These are phyloP conservation scores for Trametes maxima DNA, from an alignment of 768 basidiomycete species.

Conservation along the genomic window DNA sequence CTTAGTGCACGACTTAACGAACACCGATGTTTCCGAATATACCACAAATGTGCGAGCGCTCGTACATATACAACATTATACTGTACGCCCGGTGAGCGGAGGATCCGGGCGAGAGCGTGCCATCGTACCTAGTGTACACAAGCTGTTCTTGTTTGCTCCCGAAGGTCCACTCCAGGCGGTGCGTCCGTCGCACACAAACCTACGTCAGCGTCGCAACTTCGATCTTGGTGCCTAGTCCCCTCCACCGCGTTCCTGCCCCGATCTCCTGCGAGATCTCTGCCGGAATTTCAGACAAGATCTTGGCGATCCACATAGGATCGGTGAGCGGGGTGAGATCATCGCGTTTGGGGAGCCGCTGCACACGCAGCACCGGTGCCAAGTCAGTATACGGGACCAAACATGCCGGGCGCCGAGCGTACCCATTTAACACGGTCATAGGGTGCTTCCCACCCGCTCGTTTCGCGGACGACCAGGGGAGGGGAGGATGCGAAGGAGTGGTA, in stretches of 20 bases:
- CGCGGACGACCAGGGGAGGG: conserved; percentile 70
- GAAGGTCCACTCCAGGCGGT: not conserved
- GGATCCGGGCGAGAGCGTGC: not conserved
- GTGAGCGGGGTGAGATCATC: conserved; percentile 89
- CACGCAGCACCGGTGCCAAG: not conserved
- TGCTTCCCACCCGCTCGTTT: conserved; percentile 90
- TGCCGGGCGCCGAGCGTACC: conserved; percentile 40
- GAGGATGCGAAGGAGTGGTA: conserved; percentile 78
- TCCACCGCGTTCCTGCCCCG: conserved; percentile 83
- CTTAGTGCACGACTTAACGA: not conserved
- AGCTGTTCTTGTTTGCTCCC: no score
- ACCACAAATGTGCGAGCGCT: not conserved
- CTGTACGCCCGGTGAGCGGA: not conserved
- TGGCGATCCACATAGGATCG: conserved; percentile 81
- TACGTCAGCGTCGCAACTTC: conserved; percentile 50
- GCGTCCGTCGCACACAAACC: not conserved
- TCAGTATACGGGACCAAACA: not conserved
- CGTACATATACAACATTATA: not conserved
- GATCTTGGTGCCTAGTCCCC: conserved; percentile 68
- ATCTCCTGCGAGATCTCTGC: conserved; percentile 55
- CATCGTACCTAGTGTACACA: not conserved
- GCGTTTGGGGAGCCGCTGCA: conserved; percentile 65
- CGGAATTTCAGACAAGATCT: conserved; percentile 66
- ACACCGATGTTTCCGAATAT: not conserved
- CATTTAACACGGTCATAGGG: conserved; percentile 79